These are phyloP conservation scores for Monascus purpureus DNA, from an alignment of 495 filamentous ascomycete genomes.

Conservation along the genomic window DNA sequence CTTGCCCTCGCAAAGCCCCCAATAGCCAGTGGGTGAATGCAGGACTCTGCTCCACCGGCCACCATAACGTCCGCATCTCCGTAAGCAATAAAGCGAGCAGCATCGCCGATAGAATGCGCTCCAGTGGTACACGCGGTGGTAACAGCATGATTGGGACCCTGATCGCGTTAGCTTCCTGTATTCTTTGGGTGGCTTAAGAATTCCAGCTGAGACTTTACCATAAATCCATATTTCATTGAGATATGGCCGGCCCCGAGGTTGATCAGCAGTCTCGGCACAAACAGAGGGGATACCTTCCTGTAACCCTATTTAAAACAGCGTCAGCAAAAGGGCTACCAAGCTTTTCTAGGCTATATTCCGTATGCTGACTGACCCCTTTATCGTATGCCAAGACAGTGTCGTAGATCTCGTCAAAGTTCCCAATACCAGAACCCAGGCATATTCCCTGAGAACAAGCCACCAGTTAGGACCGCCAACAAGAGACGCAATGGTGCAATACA, in stretches of 20 bases:
- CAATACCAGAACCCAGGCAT: constrained; percentile 92
- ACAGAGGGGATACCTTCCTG: constrained; percentile 81
- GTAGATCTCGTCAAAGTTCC: constrained; percentile 82
- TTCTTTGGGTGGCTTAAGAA: no score
- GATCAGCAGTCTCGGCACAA: constrained; percentile 84
- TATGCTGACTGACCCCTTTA: constrained; percentile 50
- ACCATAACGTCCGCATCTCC: constrained; percentile 92
- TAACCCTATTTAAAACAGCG: constrained; percentile 46
- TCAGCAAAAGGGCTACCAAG: not conserved
- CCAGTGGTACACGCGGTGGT: constrained; percentile 95
- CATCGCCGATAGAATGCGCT: constrained; percentile 87
- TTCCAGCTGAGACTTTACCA: constrained; percentile 35
- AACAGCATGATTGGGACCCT: constrained; percentile 81
- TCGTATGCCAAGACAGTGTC: constrained; percentile 64
- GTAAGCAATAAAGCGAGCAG: constrained; percentile 74
- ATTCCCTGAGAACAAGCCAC: constrained; percentile 41
- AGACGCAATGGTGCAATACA: constrained; percentile 1
- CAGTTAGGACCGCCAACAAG: not conserved
- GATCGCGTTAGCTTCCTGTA: constrained; percentile 2
- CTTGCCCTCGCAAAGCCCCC: constrained; percentile 81
- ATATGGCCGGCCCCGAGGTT: constrained; percentile 92
- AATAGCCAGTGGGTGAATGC: constrained; percentile 87
- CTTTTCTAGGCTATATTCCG: no score
- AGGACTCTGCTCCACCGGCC: constrained; percentile 85
- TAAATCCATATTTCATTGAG: constrained; percentile 83